These are phyloP conservation scores for Phyllosticta citriasiana DNA, from an alignment of 2,329 filamentous ascomycete genomes.

Conservation along the genomic window DNA sequence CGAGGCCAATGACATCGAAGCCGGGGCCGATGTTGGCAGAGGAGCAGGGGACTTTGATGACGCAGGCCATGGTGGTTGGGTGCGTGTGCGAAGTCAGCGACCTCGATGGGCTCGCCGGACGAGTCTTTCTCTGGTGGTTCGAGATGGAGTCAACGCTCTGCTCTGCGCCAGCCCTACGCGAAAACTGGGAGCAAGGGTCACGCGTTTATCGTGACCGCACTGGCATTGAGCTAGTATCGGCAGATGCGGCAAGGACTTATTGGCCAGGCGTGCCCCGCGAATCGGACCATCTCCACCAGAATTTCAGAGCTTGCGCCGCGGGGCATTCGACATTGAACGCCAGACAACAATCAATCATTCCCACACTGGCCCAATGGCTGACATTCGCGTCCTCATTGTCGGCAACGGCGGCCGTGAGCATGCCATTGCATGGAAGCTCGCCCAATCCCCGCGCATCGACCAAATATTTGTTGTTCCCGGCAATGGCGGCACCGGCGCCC, in stretches of 20 bases:
- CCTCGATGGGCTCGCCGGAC: conserved; percentile 2
- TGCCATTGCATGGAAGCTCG: conserved; percentile 86
- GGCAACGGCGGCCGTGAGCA: conserved; percentile 94
- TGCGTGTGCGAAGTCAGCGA: background rate
- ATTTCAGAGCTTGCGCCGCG: conserved; percentile 6
- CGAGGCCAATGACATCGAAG: conserved; percentile 95
- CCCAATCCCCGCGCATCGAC: conserved; percentile 69
- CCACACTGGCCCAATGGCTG: conserved; percentile 3
- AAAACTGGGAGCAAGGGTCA: conserved; percentile 2
- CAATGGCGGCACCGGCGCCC: conserved; percentile 74
- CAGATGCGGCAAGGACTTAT: background rate
- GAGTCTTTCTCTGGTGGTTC: conserved; percentile 4
- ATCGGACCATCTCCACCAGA: conserved; percentile 10
- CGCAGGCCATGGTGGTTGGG: conserved; percentile 3
- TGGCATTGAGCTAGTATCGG: background rate
- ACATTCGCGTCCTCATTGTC: conserved; percentile 58
- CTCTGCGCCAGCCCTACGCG: conserved; percentile 2
- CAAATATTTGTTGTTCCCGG: conserved; percentile 61
- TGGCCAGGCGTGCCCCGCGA: conserved; percentile 4
- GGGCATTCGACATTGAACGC: background rate
- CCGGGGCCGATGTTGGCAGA: conserved; percentile 95
- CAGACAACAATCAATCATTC: background rate
- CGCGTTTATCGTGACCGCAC: background rate
- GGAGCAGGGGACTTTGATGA: conserved; percentile 80
- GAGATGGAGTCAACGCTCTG: background rate